phyloP scores from a whole-genome alignment of 1,284 basidiomycete species.

The Rhodotorula sp. region DNA sequence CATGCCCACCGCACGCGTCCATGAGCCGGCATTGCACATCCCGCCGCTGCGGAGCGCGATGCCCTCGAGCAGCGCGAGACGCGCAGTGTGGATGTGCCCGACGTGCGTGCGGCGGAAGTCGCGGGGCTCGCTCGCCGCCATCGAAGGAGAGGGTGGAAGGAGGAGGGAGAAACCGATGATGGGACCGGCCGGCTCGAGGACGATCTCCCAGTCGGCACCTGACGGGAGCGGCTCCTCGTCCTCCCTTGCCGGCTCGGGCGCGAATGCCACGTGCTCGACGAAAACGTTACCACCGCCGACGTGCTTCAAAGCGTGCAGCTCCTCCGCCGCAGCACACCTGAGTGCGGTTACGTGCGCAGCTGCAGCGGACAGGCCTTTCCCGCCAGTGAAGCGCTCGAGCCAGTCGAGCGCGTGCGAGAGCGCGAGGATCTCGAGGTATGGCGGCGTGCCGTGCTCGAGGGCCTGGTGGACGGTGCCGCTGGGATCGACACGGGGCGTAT shows the following conservation, averaged over 20 bases:
- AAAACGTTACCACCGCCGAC: constrained; percentile 37
- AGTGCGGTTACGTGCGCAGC: constrained; percentile 60
- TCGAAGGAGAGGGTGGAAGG: background rate
- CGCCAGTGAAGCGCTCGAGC: constrained; percentile 56
- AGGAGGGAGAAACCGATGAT: constrained; percentile 34
- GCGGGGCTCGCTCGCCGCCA: background rate
- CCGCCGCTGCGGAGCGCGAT: constrained; percentile 78
- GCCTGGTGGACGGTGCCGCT: constrained; percentile 20
- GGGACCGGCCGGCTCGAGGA: constrained; percentile 23
- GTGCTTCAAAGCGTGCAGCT: constrained; percentile 55
- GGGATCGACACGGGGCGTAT: constrained; percentile 7
- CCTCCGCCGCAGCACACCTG: constrained; percentile 54
- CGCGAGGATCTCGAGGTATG: constrained; percentile 71
- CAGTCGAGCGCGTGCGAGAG: constrained; percentile 70
- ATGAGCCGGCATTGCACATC: constrained; percentile 80
- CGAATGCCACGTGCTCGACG: constrained; percentile 18
- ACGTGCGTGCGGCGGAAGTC: constrained; percentile 56
- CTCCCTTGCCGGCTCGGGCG: background rate
- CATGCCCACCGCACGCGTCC: constrained; percentile 67
- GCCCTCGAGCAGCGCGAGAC: constrained; percentile 33
- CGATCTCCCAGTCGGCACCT: background rate
- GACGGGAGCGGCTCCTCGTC: constrained; percentile 53
- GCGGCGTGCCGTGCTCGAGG: constrained; percentile 74
- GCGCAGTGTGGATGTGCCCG: constrained; percentile 55
- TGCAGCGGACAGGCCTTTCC: constrained; percentile 64